These are phyloP conservation scores for Spencermartinsiella europaea DNA, from an alignment of 805 yeast genomes.

Conservation along the genomic window DNA sequence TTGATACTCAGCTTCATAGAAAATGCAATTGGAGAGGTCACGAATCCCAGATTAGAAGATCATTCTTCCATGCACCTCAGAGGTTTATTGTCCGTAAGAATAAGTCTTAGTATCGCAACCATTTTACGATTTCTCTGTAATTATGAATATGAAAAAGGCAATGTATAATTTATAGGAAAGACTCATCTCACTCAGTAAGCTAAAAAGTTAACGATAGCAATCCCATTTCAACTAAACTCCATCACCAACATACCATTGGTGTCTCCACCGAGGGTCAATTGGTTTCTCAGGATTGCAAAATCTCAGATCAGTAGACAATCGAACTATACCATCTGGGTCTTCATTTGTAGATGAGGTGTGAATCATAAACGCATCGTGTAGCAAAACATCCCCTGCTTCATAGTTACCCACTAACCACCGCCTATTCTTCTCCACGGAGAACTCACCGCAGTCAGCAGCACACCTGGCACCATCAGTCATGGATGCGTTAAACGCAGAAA, in stretches of 20 bases:
- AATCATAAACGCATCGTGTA: slow-evolving; percentile 7
- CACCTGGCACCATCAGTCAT: slow-evolving; percentile 10
- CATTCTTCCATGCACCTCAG: too few relatives aligned
- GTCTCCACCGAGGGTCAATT: slow-evolving; percentile 1
- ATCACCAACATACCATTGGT: slow-evolving; percentile 2
- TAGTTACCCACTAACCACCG: slow-evolving; percentile 7
- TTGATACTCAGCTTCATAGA: too few relatives aligned
- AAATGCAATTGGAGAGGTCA: too few relatives aligned
- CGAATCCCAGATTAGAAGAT: too few relatives aligned
- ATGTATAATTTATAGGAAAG: too few relatives aligned
- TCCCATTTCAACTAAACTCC: background rate
- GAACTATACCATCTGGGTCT: slow-evolving; percentile 3
- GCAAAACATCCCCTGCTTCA: slow-evolving; percentile 9
- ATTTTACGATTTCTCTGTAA: too few relatives aligned
- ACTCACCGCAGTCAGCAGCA: slow-evolving; percentile 6
- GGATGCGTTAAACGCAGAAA: slow-evolving; percentile 7
- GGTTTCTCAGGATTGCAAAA: background rate
- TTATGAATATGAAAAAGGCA: too few relatives aligned
- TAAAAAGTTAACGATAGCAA: too few relatives aligned
- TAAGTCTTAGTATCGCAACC: too few relatives aligned
- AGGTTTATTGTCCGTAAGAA: too few relatives aligned
- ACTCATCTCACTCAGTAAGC: too few relatives aligned
- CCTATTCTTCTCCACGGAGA: background rate
- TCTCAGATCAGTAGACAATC: slow-evolving; percentile 2
- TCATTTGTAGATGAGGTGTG: slow-evolving; percentile 2